phyloP scores from a whole-genome alignment of 257 asterid species.

The Anisodus acutangulus region DNA sequence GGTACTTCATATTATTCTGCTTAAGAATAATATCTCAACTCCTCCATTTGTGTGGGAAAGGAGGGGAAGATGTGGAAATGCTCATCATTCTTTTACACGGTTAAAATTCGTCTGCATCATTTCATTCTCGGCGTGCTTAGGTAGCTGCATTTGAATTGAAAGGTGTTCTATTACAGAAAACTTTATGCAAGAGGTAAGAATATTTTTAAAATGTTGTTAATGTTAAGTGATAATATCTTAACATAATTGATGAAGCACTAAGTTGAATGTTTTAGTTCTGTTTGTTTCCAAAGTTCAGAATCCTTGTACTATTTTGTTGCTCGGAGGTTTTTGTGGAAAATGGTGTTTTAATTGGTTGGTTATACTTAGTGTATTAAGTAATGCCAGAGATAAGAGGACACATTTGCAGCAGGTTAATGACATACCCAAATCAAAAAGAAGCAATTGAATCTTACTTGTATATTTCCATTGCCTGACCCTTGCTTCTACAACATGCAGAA shows the following conservation, averaged over 20 bases:
- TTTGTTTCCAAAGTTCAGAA: neutral
- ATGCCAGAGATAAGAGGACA: neutral
- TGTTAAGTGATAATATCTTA: neutral
- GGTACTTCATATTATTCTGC: neutral
- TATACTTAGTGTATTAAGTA: neutral
- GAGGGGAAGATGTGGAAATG: slow-evolving; percentile 17
- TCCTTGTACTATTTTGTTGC: neutral
- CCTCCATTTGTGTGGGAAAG: neutral
- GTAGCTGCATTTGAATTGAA: neutral
- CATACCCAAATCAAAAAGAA: neutral
- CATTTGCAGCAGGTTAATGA: neutral
- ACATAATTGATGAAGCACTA: neutral
- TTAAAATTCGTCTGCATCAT: neutral
- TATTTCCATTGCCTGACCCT: slow-evolving; percentile 10
- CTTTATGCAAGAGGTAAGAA: neutral
- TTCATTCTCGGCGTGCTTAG: neutral
- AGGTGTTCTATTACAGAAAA: neutral
- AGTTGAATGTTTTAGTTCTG: neutral
- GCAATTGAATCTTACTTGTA: neutral
- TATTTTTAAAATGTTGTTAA: neutral
- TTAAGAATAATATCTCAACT: neutral
- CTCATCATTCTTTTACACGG: neutral
- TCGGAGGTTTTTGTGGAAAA: neutral
- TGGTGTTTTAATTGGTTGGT: neutral
- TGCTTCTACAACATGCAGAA: slow-evolving; percentile 51